Evolutionary conservation across 805 yeast genomes (phyloP), one percentile per base, ranked within the genome.

Genomic region (Saturnispora quitensis): DNA sequence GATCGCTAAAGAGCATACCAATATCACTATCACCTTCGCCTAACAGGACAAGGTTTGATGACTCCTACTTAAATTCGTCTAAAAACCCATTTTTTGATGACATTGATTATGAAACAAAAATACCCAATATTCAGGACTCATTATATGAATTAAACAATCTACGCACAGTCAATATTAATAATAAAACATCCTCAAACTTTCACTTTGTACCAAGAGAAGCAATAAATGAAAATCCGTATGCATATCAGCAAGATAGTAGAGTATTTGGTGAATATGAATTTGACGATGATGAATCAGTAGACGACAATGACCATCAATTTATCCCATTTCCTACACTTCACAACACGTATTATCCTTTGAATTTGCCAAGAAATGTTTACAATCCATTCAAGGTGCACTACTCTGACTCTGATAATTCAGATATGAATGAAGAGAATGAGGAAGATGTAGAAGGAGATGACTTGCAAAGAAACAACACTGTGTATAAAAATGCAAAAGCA

Each of bases 341-440:
- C 12, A 66, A 66, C 48, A 64, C 70, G 2, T 68, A 60, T 52
- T 67, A 66, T 44, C 70, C 68, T 10, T 48, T 67, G 22, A 67
- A 67, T 40, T 58, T 65, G 4, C 63, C 62, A 15, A 56, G 55
- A 17, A 58, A 61, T 47, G 55, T 56, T 25, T 65, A 64, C 38
- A 61, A 66, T 45, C 70, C 70, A 20, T 67, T 67, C 54, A 61
- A 56, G 17, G 57, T 58, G 54, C 56, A 62, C 43, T 49, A 56
- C 28, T 58, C 58, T 35, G 51, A 40, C 20, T 28, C 35, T 2
- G 48, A 51, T n/a, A 34, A 51, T 20, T 27, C 20, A 20, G 27
- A 28, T 18, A 18, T 40, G 15, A 27, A 27, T 5, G 55, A 51
- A 17, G 36, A 48, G 18, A 22, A 48, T 25, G 56, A 50, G 31